A percentile compares a stretch with the other conserved stretches of the same genome.
These are phyloP conservation scores for Plasmodium fragile DNA, from an alignment of 169 alveolate species.

Conservation along the genomic window DNA sequence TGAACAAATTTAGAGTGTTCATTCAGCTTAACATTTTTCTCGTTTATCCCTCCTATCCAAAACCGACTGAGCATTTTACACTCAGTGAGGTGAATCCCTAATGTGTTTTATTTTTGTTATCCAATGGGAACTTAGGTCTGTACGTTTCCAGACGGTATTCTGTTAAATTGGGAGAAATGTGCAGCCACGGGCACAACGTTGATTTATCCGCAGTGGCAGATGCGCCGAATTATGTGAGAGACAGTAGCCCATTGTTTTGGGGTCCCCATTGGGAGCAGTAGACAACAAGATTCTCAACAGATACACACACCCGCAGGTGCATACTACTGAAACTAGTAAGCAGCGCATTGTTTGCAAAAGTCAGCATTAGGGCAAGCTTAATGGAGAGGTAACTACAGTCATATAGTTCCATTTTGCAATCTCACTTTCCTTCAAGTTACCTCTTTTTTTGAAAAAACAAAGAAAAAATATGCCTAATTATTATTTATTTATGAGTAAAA, in stretches of 20 bases:
- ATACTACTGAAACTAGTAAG: neutral
- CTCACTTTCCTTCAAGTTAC: neutral
- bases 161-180: neutral
- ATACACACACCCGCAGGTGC: neutral
- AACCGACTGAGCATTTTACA: neutral
- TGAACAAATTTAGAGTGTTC: neutral
- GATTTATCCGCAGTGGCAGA: neutral
- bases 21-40: neutral
- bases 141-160: neutral
- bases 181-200: neutral
- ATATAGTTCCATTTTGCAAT: neutral
- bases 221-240: neutral
- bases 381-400: neutral
- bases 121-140: neutral
- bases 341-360: neutral
- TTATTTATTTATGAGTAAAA: neutral
- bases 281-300: neutral
- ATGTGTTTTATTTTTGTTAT: neutral
- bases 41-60: neutral
- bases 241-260: neutral
- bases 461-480: neutral
- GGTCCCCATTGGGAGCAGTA: neutral
- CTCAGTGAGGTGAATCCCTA: neutral
- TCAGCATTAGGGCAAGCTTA: neutral
- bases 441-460: neutral